Evolutionary conservation across 805 yeast species (phyloP).

Genomic region (Yarrowia sp.): DNA sequence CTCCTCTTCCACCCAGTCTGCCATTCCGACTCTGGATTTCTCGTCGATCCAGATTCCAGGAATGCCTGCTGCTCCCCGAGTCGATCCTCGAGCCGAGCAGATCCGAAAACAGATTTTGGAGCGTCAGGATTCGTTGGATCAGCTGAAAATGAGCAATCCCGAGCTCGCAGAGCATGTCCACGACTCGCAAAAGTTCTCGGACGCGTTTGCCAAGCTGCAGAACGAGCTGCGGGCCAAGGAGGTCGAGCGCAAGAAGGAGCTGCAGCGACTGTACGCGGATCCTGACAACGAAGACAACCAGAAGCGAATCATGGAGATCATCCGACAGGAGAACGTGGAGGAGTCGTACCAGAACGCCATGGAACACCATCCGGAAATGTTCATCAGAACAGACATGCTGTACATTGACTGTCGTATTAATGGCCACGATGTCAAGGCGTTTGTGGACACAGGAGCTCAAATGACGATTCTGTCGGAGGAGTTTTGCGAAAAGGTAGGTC

Average conservation of each 20-base stretch:
- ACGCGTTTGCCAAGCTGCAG: conserved; percentile 36
- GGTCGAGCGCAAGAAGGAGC: conserved; percentile 47
- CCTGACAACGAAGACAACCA: conserved; percentile 73
- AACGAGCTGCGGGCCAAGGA: conserved; percentile 33
- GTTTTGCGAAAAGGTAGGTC: conserved; percentile 68
- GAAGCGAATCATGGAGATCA: conserved; percentile 59
- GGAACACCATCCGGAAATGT: conserved; percentile 87
- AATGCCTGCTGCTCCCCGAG: not conserved
- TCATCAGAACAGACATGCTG: conserved; percentile 78
- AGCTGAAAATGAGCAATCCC: conserved; percentile 41
- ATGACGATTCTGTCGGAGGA: conserved; percentile 73
- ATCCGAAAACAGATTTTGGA: conserved; percentile 5
- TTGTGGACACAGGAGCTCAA: conserved; percentile 97
- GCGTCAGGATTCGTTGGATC: not conserved
- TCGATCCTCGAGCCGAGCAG: conserved; percentile 3
- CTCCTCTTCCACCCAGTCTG: not conserved
- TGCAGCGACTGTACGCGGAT: conserved; percentile 52
- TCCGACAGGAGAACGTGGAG: conserved; percentile 68
- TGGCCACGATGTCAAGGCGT: conserved; percentile 78
- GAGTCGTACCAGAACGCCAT: conserved; percentile 76
- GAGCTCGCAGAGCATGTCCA: conserved; percentile 46
- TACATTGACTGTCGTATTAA: conserved; percentile 76
- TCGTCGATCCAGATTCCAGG: conserved; percentile 11
- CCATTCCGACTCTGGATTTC: conserved; percentile 26
- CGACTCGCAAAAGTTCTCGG: conserved; percentile 49